Evolutionary conservation across 2,329 filamentous ascomycete genomes (phyloP), one percentile per base, ranked within the genome.

Genomic region (Ophiostoma sp.): DNA sequence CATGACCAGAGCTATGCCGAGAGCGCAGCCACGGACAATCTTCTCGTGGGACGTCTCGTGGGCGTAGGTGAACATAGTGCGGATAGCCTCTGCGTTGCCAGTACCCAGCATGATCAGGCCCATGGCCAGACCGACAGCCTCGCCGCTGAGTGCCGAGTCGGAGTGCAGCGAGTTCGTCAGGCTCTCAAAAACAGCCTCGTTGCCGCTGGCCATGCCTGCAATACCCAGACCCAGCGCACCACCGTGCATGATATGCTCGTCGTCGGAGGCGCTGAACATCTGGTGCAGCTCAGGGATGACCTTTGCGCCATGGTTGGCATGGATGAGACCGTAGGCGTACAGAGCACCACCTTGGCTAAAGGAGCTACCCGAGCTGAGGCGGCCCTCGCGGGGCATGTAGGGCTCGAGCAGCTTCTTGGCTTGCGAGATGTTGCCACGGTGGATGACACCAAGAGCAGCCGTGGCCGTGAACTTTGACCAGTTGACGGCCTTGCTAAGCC

Each of bases 401-500:
- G 95, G 95, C 75, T 97, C 93, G 14, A 99, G 84, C 1, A 99
- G 85, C 80, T 97, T 97, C 75, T 93, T 88, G 1, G 93, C 95
- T 75, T 99, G 94, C 38, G 90, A 91, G 69, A 99, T 83, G 78
- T 99, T 99, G 68, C 95, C 95, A 63, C 93, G 90, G 78, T 99
- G 95, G 71, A 99, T 97, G 66, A 98, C 95, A 78, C 95, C 95
- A 5, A 99, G 83, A 7, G 95, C 95, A 68, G 95, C 95, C 4
- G 95, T 99, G 14, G 95, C 95, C 0, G 95, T 97, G 77, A 99
- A 99, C 78, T 99, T 99, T 70, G 93, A 97, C 95, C 95, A 99
- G 81, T 99, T 99, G 64, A 98, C 93, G 40, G 95, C 95, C 82
- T 98, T 99, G 70, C 94, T 93, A 3, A 99, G 81, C 95, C 95